Base-by-base conservation (phyloP, 2,329 filamentous ascomycete species). In the Sphaerulina vaccinii region DNA sequence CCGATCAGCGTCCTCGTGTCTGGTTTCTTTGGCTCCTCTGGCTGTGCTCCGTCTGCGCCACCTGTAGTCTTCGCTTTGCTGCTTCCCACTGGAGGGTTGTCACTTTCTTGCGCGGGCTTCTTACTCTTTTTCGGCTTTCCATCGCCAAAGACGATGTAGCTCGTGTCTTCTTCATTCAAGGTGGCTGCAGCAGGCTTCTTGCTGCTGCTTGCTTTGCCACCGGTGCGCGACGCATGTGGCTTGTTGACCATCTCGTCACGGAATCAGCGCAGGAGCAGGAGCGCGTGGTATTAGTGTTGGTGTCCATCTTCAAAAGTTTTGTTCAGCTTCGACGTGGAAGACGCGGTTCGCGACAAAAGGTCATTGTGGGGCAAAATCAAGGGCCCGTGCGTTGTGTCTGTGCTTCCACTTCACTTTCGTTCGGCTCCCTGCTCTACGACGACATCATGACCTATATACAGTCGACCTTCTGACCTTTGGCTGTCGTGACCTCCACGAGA, bases 1-100 rank as follows among this genome's bases (percentile, higher is more conserved):
- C 90, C 93, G 65, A 99, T 95, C 59, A 99, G 76, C 62, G 95
- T 89, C 70, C 81, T 75, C 18, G 79, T 80, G 42, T 82, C 77
- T 35, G 82, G 81, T 61, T 80, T 82, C 68, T 82, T 83, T n/a
- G 75, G 75, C 5, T 68, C 71, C 41, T 67, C 65, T 39, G 64
- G 51, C 21, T 54, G 44, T 8, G 54, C 43, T 7, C 41, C 42
- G 13, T 41, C 52, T 4, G 50, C 52, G 39, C 49, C 50, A 33
- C 60, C 45, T 58, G 39, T 65, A 13, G 51, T 37, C 11, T 59
- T 56, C 2, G 48, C 45, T 37, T 52, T 52, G 24, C 46, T 55
- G 7, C 52, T 49, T 5, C 45, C 21, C 24, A 36, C 27, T 24
- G n/a, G 52, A 10, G 16, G 11, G 21, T 37, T 46, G 22, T 18